phyloP scores from a whole-genome alignment of 2,329 filamentous ascomycete species.

The Seiridium cupressi region DNA sequence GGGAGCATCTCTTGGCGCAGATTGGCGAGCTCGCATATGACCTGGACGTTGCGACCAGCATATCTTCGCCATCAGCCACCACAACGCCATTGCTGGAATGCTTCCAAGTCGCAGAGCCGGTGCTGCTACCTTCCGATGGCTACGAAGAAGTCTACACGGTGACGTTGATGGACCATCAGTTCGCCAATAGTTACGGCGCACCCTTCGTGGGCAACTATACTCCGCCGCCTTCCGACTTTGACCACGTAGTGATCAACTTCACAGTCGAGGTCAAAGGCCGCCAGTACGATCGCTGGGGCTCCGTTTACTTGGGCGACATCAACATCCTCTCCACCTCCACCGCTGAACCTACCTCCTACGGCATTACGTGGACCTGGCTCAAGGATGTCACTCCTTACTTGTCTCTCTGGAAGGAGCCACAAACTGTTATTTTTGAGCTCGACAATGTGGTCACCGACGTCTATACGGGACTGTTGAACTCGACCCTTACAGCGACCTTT shows the following conservation, averaged over 20 bases:
- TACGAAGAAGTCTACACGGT: slow-evolving; percentile 31
- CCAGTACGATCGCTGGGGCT: slow-evolving; percentile 74
- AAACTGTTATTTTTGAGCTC: slow-evolving; percentile 78
- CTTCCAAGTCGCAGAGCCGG: slow-evolving; percentile 6
- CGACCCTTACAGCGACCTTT: slow-evolving; percentile 72
- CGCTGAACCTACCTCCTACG: slow-evolving; percentile 67
- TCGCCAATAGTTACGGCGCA: slow-evolving; percentile 69
- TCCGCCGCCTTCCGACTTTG: slow-evolving; percentile 67
- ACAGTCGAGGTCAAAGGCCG: slow-evolving; percentile 69
- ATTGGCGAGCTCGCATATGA: slow-evolving; percentile 3
- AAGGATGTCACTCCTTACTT: slow-evolving; percentile 77
- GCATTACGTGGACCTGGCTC: slow-evolving; percentile 73
- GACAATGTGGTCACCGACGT: slow-evolving; percentile 68
- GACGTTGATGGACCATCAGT: slow-evolving; percentile 68
- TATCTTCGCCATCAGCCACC: not conserved
- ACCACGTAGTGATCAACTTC: slow-evolving; percentile 73
- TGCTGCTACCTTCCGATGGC: not conserved
- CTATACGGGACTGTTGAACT: slow-evolving; percentile 74
- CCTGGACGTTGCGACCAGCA: not conserved
- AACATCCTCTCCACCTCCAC: slow-evolving; percentile 86
- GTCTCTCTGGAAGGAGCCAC: slow-evolving; percentile 64
- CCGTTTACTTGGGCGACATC: slow-evolving; percentile 73
- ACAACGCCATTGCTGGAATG: not conserved
- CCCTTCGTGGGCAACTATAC: slow-evolving; percentile 69
- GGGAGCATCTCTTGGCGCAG: not conserved